phyloP scores from a whole-genome alignment of 139 green algal species.

The Chlorella vulgaris region DNA sequence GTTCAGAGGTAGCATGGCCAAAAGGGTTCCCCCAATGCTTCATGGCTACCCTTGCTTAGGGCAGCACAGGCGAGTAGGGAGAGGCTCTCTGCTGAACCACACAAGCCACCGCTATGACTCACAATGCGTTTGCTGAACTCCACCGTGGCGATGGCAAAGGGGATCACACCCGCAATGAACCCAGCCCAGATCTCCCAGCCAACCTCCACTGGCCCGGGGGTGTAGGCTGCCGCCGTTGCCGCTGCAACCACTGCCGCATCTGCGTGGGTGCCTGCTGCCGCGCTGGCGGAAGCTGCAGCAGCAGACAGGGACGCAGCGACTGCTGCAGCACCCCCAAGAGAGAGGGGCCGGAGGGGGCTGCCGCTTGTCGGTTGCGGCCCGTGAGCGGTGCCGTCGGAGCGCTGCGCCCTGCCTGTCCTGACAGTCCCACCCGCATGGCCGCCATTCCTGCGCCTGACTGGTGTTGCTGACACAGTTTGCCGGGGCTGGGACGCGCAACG shows the following conservation, averaged over 20 bases:
- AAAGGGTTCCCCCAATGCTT: no score
- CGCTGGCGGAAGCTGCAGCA: not conserved
- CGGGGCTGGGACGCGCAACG: no score
- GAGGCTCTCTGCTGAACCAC: not conserved
- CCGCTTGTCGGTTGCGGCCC: no score
- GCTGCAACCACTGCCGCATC: not conserved
- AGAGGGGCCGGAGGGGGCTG: not conserved
- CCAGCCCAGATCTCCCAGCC: constrained; percentile 78
- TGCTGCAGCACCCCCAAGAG: not conserved
- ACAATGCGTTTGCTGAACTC: constrained; percentile 90
- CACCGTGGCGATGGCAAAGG: constrained; percentile 80
- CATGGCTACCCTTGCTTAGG: not conserved
- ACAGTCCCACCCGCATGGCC: no score
- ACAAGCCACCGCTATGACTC: not conserved
- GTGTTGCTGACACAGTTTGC: no score
- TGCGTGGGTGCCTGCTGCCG: not conserved
- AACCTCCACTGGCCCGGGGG: constrained; percentile 49
- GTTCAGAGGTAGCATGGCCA: not conserved
- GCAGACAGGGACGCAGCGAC: not conserved
- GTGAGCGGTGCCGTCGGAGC: no score
- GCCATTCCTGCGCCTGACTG: no score
- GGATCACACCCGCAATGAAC: constrained; percentile 67
- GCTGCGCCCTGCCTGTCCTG: no score
- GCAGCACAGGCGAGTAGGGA: not conserved
- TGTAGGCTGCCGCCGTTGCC: constrained; percentile 23